Evolutionary conservation across 192 early-diverging fungal genomes (phyloP).

Genomic region (Chytriomyces confervae): DNA sequence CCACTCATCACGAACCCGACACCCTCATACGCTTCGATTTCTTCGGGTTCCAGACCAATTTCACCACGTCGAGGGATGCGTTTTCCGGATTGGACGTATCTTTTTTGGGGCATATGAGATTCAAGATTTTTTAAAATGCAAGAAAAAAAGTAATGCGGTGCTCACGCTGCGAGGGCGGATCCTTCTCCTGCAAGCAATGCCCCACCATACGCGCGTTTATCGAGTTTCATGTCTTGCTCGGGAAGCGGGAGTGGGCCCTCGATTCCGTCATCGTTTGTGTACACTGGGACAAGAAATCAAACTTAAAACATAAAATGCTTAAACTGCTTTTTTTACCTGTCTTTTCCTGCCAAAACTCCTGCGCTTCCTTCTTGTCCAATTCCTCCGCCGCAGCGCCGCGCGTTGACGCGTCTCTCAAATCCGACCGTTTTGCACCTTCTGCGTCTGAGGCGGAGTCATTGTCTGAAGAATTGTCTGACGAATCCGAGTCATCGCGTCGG

Average conservation of each 20-base stretch:
- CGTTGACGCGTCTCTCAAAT: neutral
- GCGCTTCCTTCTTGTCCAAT: constrained; percentile 24
- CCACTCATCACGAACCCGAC: constrained; percentile 98
- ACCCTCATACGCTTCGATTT: constrained; percentile 84
- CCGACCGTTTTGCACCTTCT: neutral
- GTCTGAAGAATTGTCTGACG: constrained; percentile 28
- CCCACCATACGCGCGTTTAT: constrained; percentile 79
- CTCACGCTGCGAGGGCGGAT: constrained; percentile 76
- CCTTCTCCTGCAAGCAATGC: constrained; percentile 89
- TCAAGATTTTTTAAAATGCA: constrained; percentile 41
- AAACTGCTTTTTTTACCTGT: neutral
- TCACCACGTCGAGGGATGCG: constrained; percentile 97
- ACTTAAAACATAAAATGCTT: neutral
- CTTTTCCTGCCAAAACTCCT: constrained; percentile 51
- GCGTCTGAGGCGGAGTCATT: neutral
- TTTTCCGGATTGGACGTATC: constrained; percentile 87
- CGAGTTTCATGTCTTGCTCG: constrained; percentile 60
- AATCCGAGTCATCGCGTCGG: constrained; percentile 16
- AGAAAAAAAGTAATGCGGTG: neutral
- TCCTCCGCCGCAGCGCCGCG: neutral
- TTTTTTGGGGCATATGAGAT: neutral
- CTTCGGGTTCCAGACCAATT: constrained; percentile 83
- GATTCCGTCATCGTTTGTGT: constrained; percentile 66
- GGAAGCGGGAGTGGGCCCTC: constrained; percentile 74
- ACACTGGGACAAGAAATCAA: constrained; percentile 38